phyloP scores from a whole-genome alignment of 331 rosid genomes.

The Saraca asoca region DNA sequence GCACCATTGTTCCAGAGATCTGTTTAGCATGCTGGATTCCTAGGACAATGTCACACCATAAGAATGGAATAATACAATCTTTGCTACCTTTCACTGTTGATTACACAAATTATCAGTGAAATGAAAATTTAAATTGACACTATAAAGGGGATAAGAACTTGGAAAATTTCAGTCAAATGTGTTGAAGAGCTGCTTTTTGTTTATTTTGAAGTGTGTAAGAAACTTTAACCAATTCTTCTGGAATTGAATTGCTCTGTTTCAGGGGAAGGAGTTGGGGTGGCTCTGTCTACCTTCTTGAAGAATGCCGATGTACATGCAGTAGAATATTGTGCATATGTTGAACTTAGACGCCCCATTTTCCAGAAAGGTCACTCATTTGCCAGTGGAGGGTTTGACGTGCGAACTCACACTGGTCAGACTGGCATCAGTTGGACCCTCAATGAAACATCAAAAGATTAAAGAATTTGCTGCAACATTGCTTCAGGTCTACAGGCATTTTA shows the following conservation, averaged over 20 bases:
- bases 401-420: slow-evolving; percentile 39
- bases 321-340: slow-evolving; percentile 69
- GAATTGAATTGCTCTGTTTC: slow-evolving; percentile 25
- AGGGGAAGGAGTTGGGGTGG: slow-evolving; percentile 81
- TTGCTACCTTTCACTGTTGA: neutral
- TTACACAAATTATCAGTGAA: slow-evolving; percentile 11
- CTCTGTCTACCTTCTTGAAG: slow-evolving; percentile 52
- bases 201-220: neutral
- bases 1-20: neutral
- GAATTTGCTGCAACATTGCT: neutral
- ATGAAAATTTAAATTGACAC: neutral
- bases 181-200: slow-evolving; percentile 3
- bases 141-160: neutral
- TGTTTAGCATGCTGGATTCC: too few species aligned
- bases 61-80: too few species aligned
- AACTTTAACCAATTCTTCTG: neutral
- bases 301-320: slow-evolving; percentile 46
- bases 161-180: neutral
- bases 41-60: too few species aligned
- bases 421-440: slow-evolving; percentile 43
- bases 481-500: slow-evolving; percentile 7
- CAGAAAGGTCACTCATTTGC: slow-evolving; percentile 33
- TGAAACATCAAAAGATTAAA: slow-evolving; percentile 1
- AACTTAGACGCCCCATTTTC: slow-evolving; percentile 62
- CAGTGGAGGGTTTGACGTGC: slow-evolving; percentile 56